phyloP scores from a whole-genome alignment of 202 grass and related monocot genomes.

The Miscanthus sacchariflorus region DNA sequence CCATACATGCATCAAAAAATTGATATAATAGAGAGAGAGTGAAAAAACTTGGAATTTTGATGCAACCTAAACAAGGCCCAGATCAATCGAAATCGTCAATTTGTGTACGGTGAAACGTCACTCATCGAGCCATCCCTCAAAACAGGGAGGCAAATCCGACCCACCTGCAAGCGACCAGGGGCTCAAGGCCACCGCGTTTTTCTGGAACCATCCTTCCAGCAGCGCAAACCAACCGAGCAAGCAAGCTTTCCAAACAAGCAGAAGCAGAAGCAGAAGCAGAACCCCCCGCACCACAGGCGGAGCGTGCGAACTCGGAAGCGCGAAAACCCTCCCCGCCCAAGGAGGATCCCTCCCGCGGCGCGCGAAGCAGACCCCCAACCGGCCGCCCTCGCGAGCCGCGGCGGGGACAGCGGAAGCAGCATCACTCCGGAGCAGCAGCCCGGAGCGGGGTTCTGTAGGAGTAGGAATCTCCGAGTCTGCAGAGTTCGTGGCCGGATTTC shows the following conservation, averaged over 20 bases:
- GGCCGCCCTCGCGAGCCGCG: conserved; percentile 11
- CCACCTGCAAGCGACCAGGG: conserved; percentile 32
- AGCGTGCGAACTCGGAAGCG: conserved; percentile 2
- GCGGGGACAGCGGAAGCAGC: neutral
- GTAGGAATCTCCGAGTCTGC: conserved; percentile 14
- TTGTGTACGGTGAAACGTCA: too few relatives aligned
- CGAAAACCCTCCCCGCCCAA: conserved; percentile 17
- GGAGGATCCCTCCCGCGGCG: conserved; percentile 11
- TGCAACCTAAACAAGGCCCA: too few relatives aligned
- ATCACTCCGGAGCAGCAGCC: neutral
- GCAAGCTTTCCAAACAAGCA: neutral
- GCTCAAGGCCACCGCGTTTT: conserved; percentile 10
- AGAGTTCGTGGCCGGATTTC: conserved; percentile 1
- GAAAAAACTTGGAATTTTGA: too few relatives aligned
- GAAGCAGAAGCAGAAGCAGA: neutral
- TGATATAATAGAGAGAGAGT: too few relatives aligned
- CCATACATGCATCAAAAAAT: too few relatives aligned
- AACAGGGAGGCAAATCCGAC: neutral
- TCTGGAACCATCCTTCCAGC: conserved; percentile 46
- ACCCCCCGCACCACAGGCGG: neutral
- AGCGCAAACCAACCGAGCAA: neutral
- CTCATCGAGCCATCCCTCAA: too few relatives aligned
- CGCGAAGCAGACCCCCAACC: conserved; percentile 25
- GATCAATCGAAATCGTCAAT: too few relatives aligned
- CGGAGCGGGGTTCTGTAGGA: conserved; percentile 8